Base-by-base conservation (phyloP, 129 eudicot genomes). In the Artemisia tridentata region DNA sequence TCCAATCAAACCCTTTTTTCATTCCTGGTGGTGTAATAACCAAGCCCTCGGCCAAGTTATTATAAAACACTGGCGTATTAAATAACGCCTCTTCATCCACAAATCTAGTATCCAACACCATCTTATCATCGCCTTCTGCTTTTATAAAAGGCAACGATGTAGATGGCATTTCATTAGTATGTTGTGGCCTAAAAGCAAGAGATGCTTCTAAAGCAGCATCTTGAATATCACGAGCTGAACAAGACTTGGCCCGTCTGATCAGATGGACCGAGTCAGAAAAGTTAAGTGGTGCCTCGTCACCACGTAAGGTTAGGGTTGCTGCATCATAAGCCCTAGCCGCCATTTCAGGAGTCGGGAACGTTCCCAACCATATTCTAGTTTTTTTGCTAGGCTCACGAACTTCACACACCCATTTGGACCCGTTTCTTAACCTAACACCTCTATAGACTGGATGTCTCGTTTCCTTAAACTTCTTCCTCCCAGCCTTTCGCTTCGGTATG, bases 321-420 rank as follows among this genome's bases (percentile, higher is more conserved):
- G 79, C 76, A 45, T 79, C 87, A 31, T 79, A 65, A 49, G 83
- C 86, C 20, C 84, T 68, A 6, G 84, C 87, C 0, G 87, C 87
- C 87, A 79, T 79, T 60, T 83, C 84, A 7, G 87, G 75, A 15
- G 79, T 83, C 2, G 77, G 74, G 72, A 71, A 83, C 5, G 87
- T 83, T 13, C 87, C 87, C 20, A 83, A 57, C 87, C 87, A 79
- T 3, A 83, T 76, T 63, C 80, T 80, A 47, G 82, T 38, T 46
- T 73, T 79, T 52, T 80, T 83, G 20, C n/a, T 72, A 0, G 87
- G 84, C 16, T 83, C 87, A 0, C 80, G 84, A 12, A 80, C 63
- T 55, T 83, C 87, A 9, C 79, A 76, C 2, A 83, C 84, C 87
- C 87, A 79, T 63, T 83, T 79, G 6, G 81, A 63, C 7, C 60